Base-by-base conservation (phyloP, 2,329 filamentous ascomycete species). In the Sporothrix dimorphospora region DNA sequence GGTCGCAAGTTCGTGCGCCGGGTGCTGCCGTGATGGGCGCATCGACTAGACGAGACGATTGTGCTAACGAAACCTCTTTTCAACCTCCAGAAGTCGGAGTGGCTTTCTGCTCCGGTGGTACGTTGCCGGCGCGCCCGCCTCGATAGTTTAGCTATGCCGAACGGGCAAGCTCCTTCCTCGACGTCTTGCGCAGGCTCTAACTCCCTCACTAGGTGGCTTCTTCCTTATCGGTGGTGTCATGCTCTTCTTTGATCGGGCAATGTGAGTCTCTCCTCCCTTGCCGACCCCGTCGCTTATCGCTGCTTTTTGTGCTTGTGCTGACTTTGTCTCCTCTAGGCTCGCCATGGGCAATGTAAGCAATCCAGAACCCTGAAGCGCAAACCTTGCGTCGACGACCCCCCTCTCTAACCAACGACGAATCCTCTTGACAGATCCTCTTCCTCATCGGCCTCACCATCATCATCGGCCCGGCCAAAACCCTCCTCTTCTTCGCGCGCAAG, bases 51-150 rank as follows among this genome's bases (percentile, higher is more conserved):
- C 40, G 14, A 65, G 30, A 51, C 27, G 16, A 68, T 63, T 42
- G 71, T 74, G 77, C 79, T 81, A 77, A 76, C 79, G 16, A 71
- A 2, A 47, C 72, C 19, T n/a, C n/a, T 24, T 63, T 75, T 65
- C 53, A 53, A 30, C 12, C n/a, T 77, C 12, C 79, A 98, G 96
- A 99, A 83, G 92, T 98, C 79, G 96, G 96, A 77, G 94, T 98
- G 75, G 93, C 94, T 81, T 99, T 99, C 86, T 98, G 96, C 88
- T 96, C 94, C 79, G 95, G 94, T 79, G 95, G 94, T 97, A 91
- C 77, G 92, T 91, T 34, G 7, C 42, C 38, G 11, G 11, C 7
- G 34, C 24, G 12, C 30, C 3, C 38, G n/a, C n/a, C 12, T 14
- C 59, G 38, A 27, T 45, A 45, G 21, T n/a, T 19, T 19, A 21